Percentiles rank a stretch among this genome's conserved stretches.
phyloP scores from a whole-genome alignment of 768 basidiomycete species.

The Hypholoma sublateritium region DNA sequence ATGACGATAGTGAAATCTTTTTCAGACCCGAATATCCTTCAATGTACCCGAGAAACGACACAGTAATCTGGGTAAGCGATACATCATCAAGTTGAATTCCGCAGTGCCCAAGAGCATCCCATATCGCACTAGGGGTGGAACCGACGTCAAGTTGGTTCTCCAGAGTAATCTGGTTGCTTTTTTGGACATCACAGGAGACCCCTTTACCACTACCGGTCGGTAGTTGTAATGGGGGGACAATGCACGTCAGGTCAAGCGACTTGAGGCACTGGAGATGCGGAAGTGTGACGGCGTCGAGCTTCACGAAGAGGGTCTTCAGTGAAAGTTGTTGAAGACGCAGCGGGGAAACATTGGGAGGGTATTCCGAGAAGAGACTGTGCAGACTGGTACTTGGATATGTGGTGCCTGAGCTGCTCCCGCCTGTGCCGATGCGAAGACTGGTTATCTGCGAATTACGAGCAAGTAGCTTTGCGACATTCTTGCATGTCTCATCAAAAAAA shows the following conservation, averaged over 20 bases:
- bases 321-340: conserved; percentile 2
- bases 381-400: background rate
- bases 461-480: background rate
- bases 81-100: conserved; percentile 1
- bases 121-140: background rate
- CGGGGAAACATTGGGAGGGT: background rate
- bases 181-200: too few species aligned
- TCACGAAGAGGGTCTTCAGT: conserved; percentile 2
- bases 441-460: background rate
- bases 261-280: conserved; percentile 8
- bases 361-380: background rate
- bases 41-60: background rate
- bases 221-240: background rate
- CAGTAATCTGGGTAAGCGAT: background rate
- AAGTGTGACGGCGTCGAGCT: background rate
- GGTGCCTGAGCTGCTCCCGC: background rate
- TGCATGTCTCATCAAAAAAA: background rate
- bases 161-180: background rate
- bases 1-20: background rate
- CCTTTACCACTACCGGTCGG: background rate
- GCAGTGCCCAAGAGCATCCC: background rate
- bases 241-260: conserved; percentile 3
- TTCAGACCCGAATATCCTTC: conserved; percentile 2
- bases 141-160: background rate
- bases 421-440: background rate